These are phyloP conservation scores for Puccinellia tenuiflora DNA, from an alignment of 176 grass and related monocot species.

Conservation along the genomic window DNA sequence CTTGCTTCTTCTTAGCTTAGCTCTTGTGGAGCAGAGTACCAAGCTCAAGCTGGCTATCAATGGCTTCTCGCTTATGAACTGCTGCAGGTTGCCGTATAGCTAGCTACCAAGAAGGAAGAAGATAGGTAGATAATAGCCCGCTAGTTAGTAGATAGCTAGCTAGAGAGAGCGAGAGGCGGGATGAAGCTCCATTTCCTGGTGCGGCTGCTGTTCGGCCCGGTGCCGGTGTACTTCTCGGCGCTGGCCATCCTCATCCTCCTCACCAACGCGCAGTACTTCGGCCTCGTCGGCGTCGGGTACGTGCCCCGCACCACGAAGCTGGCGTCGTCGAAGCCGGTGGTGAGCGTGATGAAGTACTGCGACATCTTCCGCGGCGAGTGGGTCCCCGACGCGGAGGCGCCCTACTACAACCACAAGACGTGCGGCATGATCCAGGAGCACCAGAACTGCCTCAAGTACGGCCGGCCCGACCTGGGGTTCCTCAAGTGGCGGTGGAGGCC, in stretches of 20 bases:
- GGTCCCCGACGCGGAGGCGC: constrained; percentile 47
- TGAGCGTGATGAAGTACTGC: constrained; percentile 60
- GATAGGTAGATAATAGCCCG: neutral
- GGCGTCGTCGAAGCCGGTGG: constrained; percentile 34
- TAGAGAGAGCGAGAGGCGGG: neutral
- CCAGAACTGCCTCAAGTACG: constrained; percentile 80
- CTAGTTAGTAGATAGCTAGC: neutral
- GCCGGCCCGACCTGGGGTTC: constrained; percentile 44
- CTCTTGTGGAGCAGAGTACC: neutral
- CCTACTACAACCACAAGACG: constrained; percentile 66
- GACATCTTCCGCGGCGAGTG: constrained; percentile 74
- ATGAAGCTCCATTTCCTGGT: constrained; percentile 40
- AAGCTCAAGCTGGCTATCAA: neutral
- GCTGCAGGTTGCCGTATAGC: neutral
- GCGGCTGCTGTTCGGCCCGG: constrained; percentile 41
- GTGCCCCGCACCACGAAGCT: constrained; percentile 42
- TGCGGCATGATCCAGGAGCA: constrained; percentile 64
- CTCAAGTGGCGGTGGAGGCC: constrained; percentile 62
- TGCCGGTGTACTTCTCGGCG: constrained; percentile 63
- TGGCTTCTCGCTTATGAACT: neutral
- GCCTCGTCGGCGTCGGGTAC: constrained; percentile 38
- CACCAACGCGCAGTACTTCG: constrained; percentile 58
- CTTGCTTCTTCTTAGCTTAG: neutral
- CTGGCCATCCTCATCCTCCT: constrained; percentile 58
- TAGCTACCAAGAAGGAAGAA: neutral